These are phyloP conservation scores for Debaryomycetaceae sp. DNA, from an alignment of 1,139 yeast genomes.

Conservation along the genomic window DNA sequence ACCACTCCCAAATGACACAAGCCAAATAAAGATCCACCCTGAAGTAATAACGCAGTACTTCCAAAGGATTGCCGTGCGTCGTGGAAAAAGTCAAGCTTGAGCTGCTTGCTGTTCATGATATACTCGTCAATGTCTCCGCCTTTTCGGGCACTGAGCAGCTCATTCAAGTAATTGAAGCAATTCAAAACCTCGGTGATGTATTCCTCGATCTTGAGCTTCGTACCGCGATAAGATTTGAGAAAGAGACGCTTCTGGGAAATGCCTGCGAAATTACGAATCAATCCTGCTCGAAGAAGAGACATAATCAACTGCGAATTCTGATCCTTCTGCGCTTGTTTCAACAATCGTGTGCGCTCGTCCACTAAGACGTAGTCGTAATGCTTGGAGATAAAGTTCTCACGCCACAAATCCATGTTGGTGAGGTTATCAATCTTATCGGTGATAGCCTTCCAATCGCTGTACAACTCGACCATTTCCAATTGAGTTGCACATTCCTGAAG, in stretches of 20 bases:
- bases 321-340: conserved; percentile 50
- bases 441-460: conserved; percentile 50
- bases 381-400: conserved; percentile 74
- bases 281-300: conserved; percentile 70
- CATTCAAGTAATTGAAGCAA: conserved; percentile 49
- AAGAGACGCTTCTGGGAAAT: conserved; percentile 72
- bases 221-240: conserved; percentile 77
- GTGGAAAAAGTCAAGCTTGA: conserved; percentile 75
- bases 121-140: conserved; percentile 20
- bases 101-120: conserved; percentile 41
- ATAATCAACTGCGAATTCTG: conserved; percentile 51
- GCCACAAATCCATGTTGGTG: conserved; percentile 68
- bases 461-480: conserved; percentile 33
- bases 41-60: conserved; percentile 76
- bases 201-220: conserved; percentile 79
- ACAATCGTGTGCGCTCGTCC: conserved; percentile 55
- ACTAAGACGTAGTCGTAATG: conserved; percentile 80
- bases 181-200: conserved; percentile 67
- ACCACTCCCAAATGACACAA: conserved; percentile 89
- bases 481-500: conserved; percentile 27
- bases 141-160: conserved; percentile 16
- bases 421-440: conserved; percentile 54
- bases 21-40: conserved; percentile 93
- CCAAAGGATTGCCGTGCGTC: conserved; percentile 89
- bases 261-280: conserved; percentile 84